phyloP scores from a whole-genome alignment of 2,329 filamentous ascomycete genomes.

The Fusarium ambrosium region DNA sequence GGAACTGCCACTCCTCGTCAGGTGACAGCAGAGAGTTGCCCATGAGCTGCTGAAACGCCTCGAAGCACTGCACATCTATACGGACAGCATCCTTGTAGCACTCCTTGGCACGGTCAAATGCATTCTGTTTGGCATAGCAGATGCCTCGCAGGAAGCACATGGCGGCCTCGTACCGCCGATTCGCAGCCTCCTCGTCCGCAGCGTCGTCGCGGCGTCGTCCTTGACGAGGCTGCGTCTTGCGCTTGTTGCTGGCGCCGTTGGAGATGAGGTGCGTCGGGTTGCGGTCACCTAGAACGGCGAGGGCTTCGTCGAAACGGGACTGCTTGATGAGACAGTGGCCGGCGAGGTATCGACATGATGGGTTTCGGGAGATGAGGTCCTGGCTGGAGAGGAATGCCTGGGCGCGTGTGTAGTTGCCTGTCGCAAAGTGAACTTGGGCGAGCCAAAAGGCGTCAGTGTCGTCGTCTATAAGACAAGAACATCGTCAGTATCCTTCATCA shows the following conservation, averaged over 20 bases:
- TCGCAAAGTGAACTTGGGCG: conserved; percentile 97
- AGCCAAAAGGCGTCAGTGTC: conserved; percentile 97
- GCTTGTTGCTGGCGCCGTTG: conserved; percentile 60
- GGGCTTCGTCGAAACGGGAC: conserved; percentile 88
- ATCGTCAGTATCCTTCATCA: conserved; percentile 12
- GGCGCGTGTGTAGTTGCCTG: conserved; percentile 93
- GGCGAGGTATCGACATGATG: conserved; percentile 91
- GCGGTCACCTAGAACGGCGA: conserved; percentile 87
- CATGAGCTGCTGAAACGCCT: conserved; percentile 98
- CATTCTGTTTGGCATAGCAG: conserved; percentile 97
- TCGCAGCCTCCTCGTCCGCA: conserved; percentile 76
- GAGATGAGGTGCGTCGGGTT: conserved; percentile 91
- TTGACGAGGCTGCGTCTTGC: conserved; percentile 54
- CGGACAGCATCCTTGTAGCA: conserved; percentile 98
- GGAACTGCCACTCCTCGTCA: conserved; percentile 89
- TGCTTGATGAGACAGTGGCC: conserved; percentile 97
- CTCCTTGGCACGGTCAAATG: conserved; percentile 96
- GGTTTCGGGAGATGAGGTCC: conserved; percentile 83
- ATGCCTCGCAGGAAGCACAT: conserved; percentile 97
- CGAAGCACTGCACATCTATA: conserved; percentile 98
- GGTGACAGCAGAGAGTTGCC: conserved; percentile 93
- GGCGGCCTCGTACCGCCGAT: conserved; percentile 89
- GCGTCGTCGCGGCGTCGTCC: conserved; percentile 51
- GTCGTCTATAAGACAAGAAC: conserved; percentile 71
- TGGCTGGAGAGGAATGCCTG: conserved; percentile 87